A percentile compares a stretch with the other conserved stretches of the same genome.
Conservation (phyloP, 257 asterid genomes). For the Lavandula angustifolia region DNA sequence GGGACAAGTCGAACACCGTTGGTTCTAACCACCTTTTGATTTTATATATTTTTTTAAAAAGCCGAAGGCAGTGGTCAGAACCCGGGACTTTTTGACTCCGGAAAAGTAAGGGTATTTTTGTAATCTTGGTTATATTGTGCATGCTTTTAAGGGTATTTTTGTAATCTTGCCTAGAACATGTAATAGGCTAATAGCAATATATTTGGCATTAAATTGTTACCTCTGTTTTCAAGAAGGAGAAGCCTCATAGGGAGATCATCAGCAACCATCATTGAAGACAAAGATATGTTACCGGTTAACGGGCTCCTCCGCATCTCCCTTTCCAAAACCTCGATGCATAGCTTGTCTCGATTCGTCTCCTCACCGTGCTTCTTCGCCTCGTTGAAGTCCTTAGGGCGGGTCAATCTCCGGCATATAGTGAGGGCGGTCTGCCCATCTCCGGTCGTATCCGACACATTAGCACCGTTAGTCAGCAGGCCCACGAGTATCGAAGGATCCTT, state of each 20-base stretch:
- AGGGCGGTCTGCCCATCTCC: constrained; percentile 68
- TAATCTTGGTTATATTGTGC: too few relatives aligned
- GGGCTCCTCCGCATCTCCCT: constrained; percentile 74
- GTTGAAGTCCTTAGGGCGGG: constrained; percentile 72
- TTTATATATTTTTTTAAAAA: too few relatives aligned
- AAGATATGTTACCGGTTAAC: constrained; percentile 47
- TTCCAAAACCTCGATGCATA: constrained; percentile 78
- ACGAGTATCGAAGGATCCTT: constrained; percentile 67
- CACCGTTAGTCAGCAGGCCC: constrained; percentile 56
- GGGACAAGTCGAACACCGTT: too few relatives aligned
- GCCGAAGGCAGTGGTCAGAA: too few relatives aligned
- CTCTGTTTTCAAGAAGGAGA: constrained; percentile 82
- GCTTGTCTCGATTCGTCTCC: constrained; percentile 61
- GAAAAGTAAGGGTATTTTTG: too few relatives aligned
- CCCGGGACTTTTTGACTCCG: too few relatives aligned
- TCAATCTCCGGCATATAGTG: constrained; percentile 67
- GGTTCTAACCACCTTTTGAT: too few relatives aligned
- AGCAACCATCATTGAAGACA: constrained; percentile 59
- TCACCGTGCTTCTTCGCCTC: constrained; percentile 58
- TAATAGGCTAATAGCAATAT: not conserved
- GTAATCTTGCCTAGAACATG: too few relatives aligned
- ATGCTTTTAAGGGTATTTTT: too few relatives aligned
- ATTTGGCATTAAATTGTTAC: constrained; percentile 35
- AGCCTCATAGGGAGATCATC: constrained; percentile 83
- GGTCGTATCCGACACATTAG: constrained; percentile 58